Evolutionary conservation across 441 rosid species (phyloP).

Genomic region (Erodium texanum): DNA sequence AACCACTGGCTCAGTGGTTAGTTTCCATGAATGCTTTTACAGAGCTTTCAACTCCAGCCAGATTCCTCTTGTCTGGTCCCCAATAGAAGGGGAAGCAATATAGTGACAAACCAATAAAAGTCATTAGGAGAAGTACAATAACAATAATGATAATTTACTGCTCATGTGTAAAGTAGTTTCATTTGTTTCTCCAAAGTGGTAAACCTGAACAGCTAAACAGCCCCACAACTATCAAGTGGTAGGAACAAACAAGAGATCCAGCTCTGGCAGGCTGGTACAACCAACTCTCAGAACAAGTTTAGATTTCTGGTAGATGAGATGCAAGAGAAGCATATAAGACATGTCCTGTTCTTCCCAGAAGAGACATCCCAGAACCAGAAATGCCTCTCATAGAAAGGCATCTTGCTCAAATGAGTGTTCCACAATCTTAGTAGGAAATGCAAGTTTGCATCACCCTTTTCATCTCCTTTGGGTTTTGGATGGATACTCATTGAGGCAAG

Average conservation of each 20-base stretch:
- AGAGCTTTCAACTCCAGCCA: neutral
- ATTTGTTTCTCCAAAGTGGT: neutral
- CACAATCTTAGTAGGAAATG: slow-evolving; percentile 18
- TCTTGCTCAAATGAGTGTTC: slow-evolving; percentile 57
- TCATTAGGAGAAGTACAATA: too few species aligned
- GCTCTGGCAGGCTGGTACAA: slow-evolving; percentile 19
- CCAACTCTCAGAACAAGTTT: slow-evolving; percentile 21
- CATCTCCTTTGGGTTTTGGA: neutral
- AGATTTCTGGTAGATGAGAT: slow-evolving; percentile 19
- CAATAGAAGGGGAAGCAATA: neutral
- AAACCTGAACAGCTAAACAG: neutral
- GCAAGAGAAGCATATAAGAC: slow-evolving; percentile 7
- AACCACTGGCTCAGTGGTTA: neutral
- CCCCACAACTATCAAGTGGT: slow-evolving; percentile 13
- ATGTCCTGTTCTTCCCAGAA: neutral
- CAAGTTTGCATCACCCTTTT: neutral
- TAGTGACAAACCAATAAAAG: neutral
- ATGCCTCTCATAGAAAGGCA: slow-evolving; percentile 30
- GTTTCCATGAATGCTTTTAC: neutral
- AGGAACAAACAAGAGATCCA: neutral
- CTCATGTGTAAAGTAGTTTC: neutral
- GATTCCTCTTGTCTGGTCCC: neutral
- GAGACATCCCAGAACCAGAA: neutral
- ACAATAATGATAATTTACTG: neutral
- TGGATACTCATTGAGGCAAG: slow-evolving; percentile 39